A percentile compares a stretch with the other conserved stretches of the same genome.
Conservation (phyloP, 108 stramenopile genomes). For the Discostella stelligeroides region DNA sequence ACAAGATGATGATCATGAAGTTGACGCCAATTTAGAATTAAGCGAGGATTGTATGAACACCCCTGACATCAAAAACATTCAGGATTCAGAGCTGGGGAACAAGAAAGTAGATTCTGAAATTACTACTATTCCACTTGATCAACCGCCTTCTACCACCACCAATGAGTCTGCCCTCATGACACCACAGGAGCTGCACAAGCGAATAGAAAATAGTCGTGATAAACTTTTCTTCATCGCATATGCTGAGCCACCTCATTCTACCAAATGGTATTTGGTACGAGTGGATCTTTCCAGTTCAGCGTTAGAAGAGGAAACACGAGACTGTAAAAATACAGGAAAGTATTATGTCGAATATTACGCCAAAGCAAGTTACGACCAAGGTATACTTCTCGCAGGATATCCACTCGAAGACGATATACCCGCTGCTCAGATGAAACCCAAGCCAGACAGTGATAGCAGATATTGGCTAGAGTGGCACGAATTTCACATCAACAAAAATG, state of each 20-base stretch:
- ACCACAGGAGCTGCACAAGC: slow-evolving; percentile 26
- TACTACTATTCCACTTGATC: too few species aligned
- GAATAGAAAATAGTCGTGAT: slow-evolving; percentile 33
- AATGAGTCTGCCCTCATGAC: too few species aligned
- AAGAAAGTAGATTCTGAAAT: too few species aligned
- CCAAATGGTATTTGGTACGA: slow-evolving; percentile 35
- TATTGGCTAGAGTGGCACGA: slow-evolving; percentile 45
- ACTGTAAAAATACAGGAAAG: slow-evolving; percentile 21
- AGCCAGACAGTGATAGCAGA: slow-evolving; percentile 29
- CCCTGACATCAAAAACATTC: too few species aligned
- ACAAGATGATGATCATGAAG: too few species aligned
- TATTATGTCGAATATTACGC: slow-evolving; percentile 49
- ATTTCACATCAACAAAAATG: slow-evolving; percentile 16
- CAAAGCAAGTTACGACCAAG: slow-evolving; percentile 29
- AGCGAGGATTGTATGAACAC: too few species aligned
- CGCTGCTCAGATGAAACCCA: slow-evolving; percentile 7
- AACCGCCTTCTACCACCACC: too few species aligned
- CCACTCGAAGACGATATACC: neutral
- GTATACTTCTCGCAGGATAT: slow-evolving; percentile 9
- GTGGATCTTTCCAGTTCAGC: slow-evolving; percentile 36
- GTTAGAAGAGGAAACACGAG: neutral
- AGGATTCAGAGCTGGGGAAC: too few species aligned
- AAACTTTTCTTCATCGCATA: slow-evolving; percentile 48
- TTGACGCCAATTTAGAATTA: too few species aligned
- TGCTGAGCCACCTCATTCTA: neutral